Base-by-base conservation (phyloP, 2,329 filamentous ascomycete genomes). In the Colletotrichum kahawae region DNA sequence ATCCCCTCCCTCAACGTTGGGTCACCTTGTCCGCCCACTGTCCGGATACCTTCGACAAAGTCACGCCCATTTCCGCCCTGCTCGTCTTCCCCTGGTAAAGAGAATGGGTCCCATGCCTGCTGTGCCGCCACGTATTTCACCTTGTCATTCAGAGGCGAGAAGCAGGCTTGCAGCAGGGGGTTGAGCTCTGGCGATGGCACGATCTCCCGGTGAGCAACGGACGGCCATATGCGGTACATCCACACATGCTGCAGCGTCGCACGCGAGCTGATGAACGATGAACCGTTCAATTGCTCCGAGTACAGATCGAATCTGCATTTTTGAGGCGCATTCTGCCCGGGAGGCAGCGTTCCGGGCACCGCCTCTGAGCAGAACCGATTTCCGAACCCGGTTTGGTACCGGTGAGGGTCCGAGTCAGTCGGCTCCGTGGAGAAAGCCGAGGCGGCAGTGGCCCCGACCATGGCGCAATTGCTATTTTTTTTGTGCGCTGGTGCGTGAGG, bases 341-440 rank as follows among this genome's bases (percentile, higher is more conserved):
- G 75, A 10, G 87, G 87, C 27, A 89, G 83, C 29, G 84, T 85
- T 36, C 84, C 85, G 14, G 86, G 84, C 3, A 88, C 21, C n/a
- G 60, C 85, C 76, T 88, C 86, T 29, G 86, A 87, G 66, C 84
- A 83, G 73, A 88, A 87, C 12, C 83, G 80, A 79, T 92, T 92
- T 48, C 87, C 87, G 78, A 91, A 91, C 24, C 90, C 90, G 24
- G 86, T 80, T 87, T 91, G 88, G 78, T 92, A 92, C 82, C 88
- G 68, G 67, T 91, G 82, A 82, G 89, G 81, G 85, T 87, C 75
- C 80, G 67, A 62, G 29, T 60, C 54, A 14, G 80, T 78, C 13
- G 79, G 79, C 33, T 64, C 66, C 6, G 80, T 79, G 31, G 74
- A 73, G 71, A 76, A 79, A 29, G 75, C 77, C 10, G 75, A 67